Evolutionary conservation across 495 filamentous ascomycete species (phyloP).

Genomic region (Tuber melanosporum): DNA sequence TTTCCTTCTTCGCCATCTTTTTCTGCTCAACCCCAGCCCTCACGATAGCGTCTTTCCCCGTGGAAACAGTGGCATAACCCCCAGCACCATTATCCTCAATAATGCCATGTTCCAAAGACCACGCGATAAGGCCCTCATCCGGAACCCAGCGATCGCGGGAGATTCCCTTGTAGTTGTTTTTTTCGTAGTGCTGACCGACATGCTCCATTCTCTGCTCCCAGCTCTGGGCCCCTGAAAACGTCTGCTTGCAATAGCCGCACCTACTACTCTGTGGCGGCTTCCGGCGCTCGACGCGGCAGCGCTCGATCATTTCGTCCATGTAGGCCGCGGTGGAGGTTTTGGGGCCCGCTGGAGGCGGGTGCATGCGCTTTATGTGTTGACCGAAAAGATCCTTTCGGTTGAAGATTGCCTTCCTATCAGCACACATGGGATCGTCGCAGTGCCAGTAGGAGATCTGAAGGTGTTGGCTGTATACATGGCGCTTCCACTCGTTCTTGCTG

Average conservation of each 20-base stretch:
- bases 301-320: slow-evolving; percentile 40
- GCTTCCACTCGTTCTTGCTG: slow-evolving; percentile 96
- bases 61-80: slow-evolving; percentile 47
- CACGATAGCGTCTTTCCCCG: slow-evolving; percentile 40
- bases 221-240: slow-evolving; percentile 56
- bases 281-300: slow-evolving; percentile 58
- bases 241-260: slow-evolving; percentile 61
- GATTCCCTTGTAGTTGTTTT: slow-evolving; percentile 41
- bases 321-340: slow-evolving; percentile 48
- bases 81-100: slow-evolving; percentile 51
- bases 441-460: slow-evolving; percentile 71
- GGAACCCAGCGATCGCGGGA: slow-evolving; percentile 50
- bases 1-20: background rate
- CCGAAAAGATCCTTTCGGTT: slow-evolving; percentile 92
- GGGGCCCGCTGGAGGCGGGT: slow-evolving; percentile 52
- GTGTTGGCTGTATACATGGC: slow-evolving; percentile 78
- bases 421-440: slow-evolving; percentile 64
- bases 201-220: slow-evolving; percentile 92
- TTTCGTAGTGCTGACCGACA: slow-evolving; percentile 74
- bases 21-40: slow-evolving; percentile 11
- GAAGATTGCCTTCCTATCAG: slow-evolving; percentile 59
- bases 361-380: slow-evolving; percentile 92
- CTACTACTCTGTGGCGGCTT: slow-evolving; percentile 54
- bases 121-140: slow-evolving; percentile 50
- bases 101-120: slow-evolving; percentile 55